These are phyloP conservation scores for Chernovozyma aurita DNA, from an alignment of 1,139 yeast species.

Conservation along the genomic window DNA sequence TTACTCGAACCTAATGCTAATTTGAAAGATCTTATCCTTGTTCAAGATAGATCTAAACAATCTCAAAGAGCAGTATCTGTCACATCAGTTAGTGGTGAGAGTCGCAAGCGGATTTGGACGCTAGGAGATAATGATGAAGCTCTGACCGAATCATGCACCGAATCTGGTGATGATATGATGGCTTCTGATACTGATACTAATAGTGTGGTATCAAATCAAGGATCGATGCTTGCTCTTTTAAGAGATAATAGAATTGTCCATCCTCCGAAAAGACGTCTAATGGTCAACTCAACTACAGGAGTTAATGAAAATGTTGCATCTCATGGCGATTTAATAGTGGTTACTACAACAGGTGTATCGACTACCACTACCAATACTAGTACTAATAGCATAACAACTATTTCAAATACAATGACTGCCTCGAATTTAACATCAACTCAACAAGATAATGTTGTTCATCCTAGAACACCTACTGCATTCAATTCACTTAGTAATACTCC, in stretches of 20 bases:
- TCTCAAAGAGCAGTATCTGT: not conserved
- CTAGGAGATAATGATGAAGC: conserved; percentile 11
- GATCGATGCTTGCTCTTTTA: conserved; percentile 10
- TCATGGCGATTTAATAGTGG: not conserved
- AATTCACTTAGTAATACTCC: conserved; percentile 37
- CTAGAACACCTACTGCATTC: conserved; percentile 29
- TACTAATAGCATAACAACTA: conserved; percentile 7
- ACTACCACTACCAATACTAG: conserved; percentile 2
- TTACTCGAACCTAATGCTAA: conserved; percentile 26
- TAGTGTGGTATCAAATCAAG: conserved; percentile 19
- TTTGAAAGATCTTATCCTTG: not conserved
- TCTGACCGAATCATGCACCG: conserved; percentile 9
- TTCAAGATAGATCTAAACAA: not conserved
- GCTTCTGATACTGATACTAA: conserved; percentile 33
- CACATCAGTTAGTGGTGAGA: conserved; percentile 12
- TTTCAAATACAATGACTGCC: conserved; percentile 5
- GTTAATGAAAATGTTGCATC: not conserved
- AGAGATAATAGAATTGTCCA: conserved; percentile 23
- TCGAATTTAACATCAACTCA: not conserved
- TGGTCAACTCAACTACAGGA: conserved; percentile 7
- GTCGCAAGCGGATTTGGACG: conserved; percentile 20
- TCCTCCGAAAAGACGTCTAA: conserved; percentile 40
- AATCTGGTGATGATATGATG: conserved; percentile 31
- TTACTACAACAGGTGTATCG: conserved; percentile 1
- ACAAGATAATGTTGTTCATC: conserved; percentile 12